Conservation (phyloP, 257 asterid species). For the Lycium ferocissimum region DNA sequence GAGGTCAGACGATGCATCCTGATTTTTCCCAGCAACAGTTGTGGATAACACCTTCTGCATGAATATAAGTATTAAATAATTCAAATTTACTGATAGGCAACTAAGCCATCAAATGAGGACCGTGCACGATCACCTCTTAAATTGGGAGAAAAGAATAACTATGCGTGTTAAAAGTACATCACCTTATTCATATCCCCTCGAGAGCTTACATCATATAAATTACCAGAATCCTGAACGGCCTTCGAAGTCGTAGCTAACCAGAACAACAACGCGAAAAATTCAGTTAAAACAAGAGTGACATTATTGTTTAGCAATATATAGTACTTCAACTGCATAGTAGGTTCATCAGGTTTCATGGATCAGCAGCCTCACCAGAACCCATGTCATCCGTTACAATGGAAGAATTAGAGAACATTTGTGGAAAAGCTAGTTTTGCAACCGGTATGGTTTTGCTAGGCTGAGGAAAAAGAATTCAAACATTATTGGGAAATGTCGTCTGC, state of each 20-base stretch:
- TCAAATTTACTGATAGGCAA: neutral
- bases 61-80: conserved; percentile 10
- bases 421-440: conserved; percentile 27
- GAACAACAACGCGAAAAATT: neutral
- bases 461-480: conserved; percentile 26
- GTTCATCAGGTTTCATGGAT: conserved; percentile 31
- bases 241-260: conserved; percentile 39
- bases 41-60: conserved; percentile 48
- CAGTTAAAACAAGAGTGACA: neutral
- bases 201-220: conserved; percentile 34
- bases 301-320: neutral
- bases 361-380: conserved; percentile 37
- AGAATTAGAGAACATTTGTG: conserved; percentile 29
- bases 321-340: conserved; percentile 38
- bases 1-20: conserved; percentile 37
- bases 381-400: conserved; percentile 35
- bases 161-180: conserved; percentile 26
- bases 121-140: neutral
- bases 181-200: conserved; percentile 53
- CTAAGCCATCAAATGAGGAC: neutral
- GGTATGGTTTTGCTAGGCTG: conserved; percentile 42
- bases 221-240: conserved; percentile 37
- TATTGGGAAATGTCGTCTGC: neutral
- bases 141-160: neutral
- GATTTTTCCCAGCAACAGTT: conserved; percentile 29